Conservation (phyloP, 805 yeast genomes). For the Cyberlindnera galapagoensis region DNA sequence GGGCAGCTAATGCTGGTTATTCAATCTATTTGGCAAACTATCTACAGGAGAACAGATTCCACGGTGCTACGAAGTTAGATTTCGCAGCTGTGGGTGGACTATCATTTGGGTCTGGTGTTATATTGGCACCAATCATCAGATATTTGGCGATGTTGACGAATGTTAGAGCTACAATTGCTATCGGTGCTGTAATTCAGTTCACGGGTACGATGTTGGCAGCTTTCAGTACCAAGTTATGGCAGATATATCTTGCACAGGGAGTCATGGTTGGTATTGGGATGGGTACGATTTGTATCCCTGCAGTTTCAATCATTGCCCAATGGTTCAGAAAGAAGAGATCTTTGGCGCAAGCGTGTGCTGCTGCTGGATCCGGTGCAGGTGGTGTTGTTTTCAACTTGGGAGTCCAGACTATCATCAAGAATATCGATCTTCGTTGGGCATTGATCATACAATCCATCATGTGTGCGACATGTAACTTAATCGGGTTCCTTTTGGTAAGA, state of each 20-base stretch:
- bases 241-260: slow-evolving; percentile 63
- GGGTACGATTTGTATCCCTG: slow-evolving; percentile 54
- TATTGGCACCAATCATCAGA: slow-evolving; percentile 47
- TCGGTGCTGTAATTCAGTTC: slow-evolving; percentile 48
- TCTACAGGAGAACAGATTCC: slow-evolving; percentile 39
- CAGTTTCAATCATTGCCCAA: slow-evolving; percentile 55
- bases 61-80: slow-evolving; percentile 50
- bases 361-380: slow-evolving; percentile 39
- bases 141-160: slow-evolving; percentile 26
- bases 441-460: slow-evolving; percentile 30
- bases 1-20: slow-evolving; percentile 31
- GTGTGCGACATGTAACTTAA: slow-evolving; percentile 28
- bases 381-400: slow-evolving; percentile 36
- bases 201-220: slow-evolving; percentile 56
- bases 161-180: slow-evolving; percentile 33
- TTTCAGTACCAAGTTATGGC: slow-evolving; percentile 54
- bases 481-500: slow-evolving; percentile 31
- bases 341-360: slow-evolving; percentile 33
- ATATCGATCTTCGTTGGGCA: slow-evolving; percentile 27
- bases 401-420: slow-evolving; percentile 28
- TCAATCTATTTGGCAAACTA: slow-evolving; percentile 60
- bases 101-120: slow-evolving; percentile 50
- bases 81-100: slow-evolving; percentile 67
- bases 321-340: slow-evolving; percentile 64
- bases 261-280: slow-evolving; percentile 46